phyloP scores from a whole-genome alignment of 768 basidiomycete genomes.

The Termitomyces sp. region DNA sequence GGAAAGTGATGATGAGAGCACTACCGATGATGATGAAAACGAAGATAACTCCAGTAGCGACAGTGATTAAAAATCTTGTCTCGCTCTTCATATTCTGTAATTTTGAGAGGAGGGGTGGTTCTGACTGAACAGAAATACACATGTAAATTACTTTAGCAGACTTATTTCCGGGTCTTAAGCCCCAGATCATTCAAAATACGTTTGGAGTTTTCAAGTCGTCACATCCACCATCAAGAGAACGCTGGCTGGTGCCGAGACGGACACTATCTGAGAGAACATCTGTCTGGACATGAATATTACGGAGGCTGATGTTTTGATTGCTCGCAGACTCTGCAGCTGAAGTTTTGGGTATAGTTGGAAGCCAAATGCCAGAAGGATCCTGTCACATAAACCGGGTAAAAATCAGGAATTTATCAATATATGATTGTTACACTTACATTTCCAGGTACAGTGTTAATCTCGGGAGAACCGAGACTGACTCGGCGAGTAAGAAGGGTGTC shows the following conservation, averaged over 20 bases:
- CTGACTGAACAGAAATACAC: conserved; percentile 16
- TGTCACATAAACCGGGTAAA: not conserved
- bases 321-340: not conserved
- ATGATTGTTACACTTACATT: not conserved
- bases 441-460: conserved; percentile 1
- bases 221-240: not conserved
- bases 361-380: conserved; percentile 8
- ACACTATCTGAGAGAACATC: conserved; percentile 9
- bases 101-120: not conserved
- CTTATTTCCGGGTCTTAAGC: not conserved
- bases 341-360: conserved; percentile 1
- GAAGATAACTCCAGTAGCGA: conserved; percentile 38
- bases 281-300: conserved; percentile 14
- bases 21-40: conserved; percentile 49
- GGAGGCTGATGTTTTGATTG: conserved; percentile 15
- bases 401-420: not conserved
- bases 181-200: not conserved
- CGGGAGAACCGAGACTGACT: conserved; percentile 5
- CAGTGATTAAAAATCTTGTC: conserved; percentile 31
- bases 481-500: conserved; percentile 13
- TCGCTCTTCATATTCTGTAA: conserved; percentile 3
- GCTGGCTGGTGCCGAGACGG: not conserved
- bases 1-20: conserved; percentile 47
- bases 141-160: conserved; percentile 11
- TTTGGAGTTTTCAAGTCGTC: not conserved